Conservation (phyloP, 164 flowering plant genomes). For the Litsea cubeba region DNA sequence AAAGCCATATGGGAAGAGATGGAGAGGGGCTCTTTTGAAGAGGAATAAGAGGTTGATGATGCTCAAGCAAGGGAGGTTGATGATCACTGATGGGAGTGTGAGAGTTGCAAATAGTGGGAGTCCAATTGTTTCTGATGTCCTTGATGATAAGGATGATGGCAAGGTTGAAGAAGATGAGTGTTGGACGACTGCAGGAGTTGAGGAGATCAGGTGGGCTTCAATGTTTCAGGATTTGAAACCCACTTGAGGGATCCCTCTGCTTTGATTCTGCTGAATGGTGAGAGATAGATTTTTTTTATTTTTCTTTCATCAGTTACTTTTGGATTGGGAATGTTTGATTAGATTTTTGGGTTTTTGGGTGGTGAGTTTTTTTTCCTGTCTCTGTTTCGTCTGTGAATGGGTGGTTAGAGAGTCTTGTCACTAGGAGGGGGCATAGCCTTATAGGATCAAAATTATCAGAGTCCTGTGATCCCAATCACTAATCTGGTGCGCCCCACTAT, state of each 20-base stretch:
- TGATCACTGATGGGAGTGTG: constrained; percentile 49
- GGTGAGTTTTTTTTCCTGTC: background rate
- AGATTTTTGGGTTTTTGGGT: background rate
- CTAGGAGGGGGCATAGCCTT: too few species aligned
- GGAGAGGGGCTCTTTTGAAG: constrained; percentile 59
- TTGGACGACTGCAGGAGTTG: constrained; percentile 16
- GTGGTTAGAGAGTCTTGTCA: too few species aligned
- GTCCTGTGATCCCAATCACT: too few species aligned
- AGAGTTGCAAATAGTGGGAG: constrained; percentile 17
- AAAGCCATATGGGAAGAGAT: constrained; percentile 32
- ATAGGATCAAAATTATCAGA: too few species aligned
- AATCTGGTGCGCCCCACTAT: too few species aligned
- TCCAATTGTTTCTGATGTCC: constrained; percentile 15
- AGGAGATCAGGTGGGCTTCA: constrained; percentile 52
- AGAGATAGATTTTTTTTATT: constrained; percentile 1
- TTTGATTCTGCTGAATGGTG: background rate
- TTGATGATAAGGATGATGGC: background rate
- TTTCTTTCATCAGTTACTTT: constrained; percentile 1
- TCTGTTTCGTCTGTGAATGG: too few species aligned
- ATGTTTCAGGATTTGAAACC: constrained; percentile 79
- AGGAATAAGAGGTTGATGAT: constrained; percentile 39
- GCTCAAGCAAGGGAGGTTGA: constrained; percentile 30
- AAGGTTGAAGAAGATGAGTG: constrained; percentile 19
- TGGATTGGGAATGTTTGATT: background rate
- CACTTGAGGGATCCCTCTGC: constrained; percentile 33